A percentile compares a stretch with the other conserved stretches of the same genome.
Evolutionary conservation across 495 filamentous ascomycete species (phyloP).

Genomic region (Trichoderma parareesei): DNA sequence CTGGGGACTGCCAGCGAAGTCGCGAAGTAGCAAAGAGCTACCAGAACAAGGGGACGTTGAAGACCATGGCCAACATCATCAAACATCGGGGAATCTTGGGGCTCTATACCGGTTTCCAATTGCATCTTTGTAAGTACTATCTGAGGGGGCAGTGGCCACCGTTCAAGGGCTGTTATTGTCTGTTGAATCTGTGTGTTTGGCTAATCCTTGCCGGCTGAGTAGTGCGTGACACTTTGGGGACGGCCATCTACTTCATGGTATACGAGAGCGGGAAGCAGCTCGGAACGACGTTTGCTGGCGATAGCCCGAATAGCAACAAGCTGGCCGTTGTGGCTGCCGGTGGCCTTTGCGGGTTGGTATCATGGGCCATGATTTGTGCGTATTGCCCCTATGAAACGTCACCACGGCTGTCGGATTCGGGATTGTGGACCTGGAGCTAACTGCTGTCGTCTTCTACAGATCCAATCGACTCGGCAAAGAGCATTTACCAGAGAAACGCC

Average conservation of each 20-base stretch:
- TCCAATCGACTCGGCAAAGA: conserved; percentile 77
- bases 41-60: conserved; percentile 71
- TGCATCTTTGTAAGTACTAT: conserved; percentile 61
- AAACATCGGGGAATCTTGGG: conserved; percentile 68
- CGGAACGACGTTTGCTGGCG: conserved; percentile 63
- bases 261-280: conserved; percentile 88
- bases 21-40: conserved; percentile 59
- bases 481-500: conserved; percentile 72
- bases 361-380: conserved; percentile 68
- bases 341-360: conserved; percentile 70
- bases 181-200: background rate
- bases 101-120: conserved; percentile 77
- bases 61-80: conserved; percentile 71
- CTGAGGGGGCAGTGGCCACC: conserved; percentile 2
- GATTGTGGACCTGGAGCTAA: background rate
- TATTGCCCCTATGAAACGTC: background rate
- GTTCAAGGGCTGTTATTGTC: background rate
- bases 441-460: conserved; percentile 28
- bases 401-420: background rate
- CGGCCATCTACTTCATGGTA: conserved; percentile 82
- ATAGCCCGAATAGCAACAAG: conserved; percentile 58
- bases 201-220: background rate
- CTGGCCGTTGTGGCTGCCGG: conserved; percentile 66
- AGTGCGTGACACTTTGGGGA: conserved; percentile 83
- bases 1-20: conserved; percentile 44